A percentile compares a stretch with the other conserved stretches of the same genome.
These are phyloP conservation scores for Spathaspora sp. DNA, from an alignment of 805 yeast genomes.

Conservation along the genomic window DNA sequence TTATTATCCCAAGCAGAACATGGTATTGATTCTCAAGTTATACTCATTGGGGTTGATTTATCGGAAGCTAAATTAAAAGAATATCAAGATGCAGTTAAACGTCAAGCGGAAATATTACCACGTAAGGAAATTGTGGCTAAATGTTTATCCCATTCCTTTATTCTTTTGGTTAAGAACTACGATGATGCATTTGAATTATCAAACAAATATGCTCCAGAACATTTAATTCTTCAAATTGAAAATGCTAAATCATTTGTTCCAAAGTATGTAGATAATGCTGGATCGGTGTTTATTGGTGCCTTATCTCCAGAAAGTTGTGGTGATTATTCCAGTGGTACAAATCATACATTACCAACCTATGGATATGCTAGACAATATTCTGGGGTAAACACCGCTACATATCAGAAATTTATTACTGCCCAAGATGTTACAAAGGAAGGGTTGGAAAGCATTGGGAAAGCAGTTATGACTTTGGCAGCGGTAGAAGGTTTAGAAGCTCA, in stretches of 20 bases:
- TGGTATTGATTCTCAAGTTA: slow-evolving; percentile 97
- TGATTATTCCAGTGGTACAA: slow-evolving; percentile 96
- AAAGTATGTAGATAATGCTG: slow-evolving; percentile 81
- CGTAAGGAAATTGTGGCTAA: slow-evolving; percentile 90
- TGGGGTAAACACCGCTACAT: slow-evolving; percentile 95
- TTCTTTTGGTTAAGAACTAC: slow-evolving; percentile 61
- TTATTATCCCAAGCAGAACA: slow-evolving; percentile 97
- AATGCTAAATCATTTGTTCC: slow-evolving; percentile 71
- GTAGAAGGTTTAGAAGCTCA: slow-evolving; percentile 98
- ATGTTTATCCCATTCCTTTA: slow-evolving; percentile 88
- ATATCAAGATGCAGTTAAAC: slow-evolving; percentile 78
- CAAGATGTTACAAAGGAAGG: slow-evolving; percentile 90
- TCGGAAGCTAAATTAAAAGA: slow-evolving; percentile 54
- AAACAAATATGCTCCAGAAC: slow-evolving; percentile 96
- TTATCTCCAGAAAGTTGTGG: slow-evolving; percentile 98
- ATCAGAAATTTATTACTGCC: slow-evolving; percentile 91
- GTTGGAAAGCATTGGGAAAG: slow-evolving; percentile 83
- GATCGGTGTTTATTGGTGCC: slow-evolving; percentile 94
- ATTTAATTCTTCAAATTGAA: slow-evolving; percentile 85
- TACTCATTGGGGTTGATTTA: slow-evolving; percentile 78
- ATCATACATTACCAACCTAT: slow-evolving; percentile 97
- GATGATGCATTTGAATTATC: slow-evolving; percentile 85
- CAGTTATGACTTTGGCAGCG: slow-evolving; percentile 92
- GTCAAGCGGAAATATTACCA: slow-evolving; percentile 80
- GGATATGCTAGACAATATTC: slow-evolving; percentile 97